Evolutionary conservation across 2,329 filamentous ascomycete genomes (phyloP).

Genomic region (Phaeoacremonium minimum): DNA sequence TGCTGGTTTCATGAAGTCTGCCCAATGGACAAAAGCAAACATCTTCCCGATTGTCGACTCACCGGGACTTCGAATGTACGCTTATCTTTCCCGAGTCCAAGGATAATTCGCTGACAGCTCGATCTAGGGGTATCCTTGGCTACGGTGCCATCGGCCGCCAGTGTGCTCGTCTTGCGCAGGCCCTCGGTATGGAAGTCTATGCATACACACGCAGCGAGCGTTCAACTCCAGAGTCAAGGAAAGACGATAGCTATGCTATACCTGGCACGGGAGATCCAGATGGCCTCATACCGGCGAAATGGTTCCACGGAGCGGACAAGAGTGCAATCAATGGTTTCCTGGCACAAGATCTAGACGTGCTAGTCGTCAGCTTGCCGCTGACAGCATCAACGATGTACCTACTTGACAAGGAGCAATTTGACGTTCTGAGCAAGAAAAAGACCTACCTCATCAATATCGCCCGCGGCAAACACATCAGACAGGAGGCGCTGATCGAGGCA

Average conservation of each 20-base stretch:
- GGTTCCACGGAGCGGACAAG: slow-evolving; percentile 30
- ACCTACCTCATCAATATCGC: slow-evolving; percentile 64
- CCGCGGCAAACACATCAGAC: slow-evolving; percentile 38
- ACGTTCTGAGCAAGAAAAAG: slow-evolving; percentile 29
- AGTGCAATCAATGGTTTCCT: slow-evolving; percentile 34
- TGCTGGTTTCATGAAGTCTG: neutral
- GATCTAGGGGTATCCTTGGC: neutral
- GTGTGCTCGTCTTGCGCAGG: slow-evolving; percentile 51
- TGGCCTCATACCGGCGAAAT: slow-evolving; percentile 30
- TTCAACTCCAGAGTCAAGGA: slow-evolving; percentile 52
- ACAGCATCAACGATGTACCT: slow-evolving; percentile 28
- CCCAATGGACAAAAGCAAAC: neutral
- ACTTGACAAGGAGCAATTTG: slow-evolving; percentile 38
- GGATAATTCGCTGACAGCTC: no score
- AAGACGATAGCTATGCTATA: slow-evolving; percentile 56
- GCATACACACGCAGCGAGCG: slow-evolving; percentile 71
- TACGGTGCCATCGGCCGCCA: slow-evolving; percentile 50
- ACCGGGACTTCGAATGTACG: neutral
- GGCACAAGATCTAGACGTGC: slow-evolving; percentile 32
- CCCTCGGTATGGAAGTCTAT: slow-evolving; percentile 67
- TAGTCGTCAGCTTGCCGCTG: slow-evolving; percentile 34
- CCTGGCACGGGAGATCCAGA: slow-evolving; percentile 52
- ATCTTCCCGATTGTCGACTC: neutral
- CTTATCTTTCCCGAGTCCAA: no score
- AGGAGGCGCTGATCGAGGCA: slow-evolving; percentile 49